Base-by-base conservation (phyloP, 1,139 yeast species). In the Pneumocystis jirovecii region DNA sequence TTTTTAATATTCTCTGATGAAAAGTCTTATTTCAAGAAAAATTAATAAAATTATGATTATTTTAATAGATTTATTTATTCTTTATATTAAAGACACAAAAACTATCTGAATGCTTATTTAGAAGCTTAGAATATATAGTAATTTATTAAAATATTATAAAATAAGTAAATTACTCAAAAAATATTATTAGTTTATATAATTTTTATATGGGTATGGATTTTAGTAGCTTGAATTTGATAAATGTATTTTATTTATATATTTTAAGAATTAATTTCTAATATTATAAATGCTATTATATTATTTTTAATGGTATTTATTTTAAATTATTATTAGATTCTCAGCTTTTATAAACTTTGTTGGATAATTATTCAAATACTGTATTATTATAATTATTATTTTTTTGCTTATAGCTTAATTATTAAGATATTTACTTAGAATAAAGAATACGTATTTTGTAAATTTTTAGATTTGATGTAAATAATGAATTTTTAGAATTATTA, bases 61-160 rank as follows among this genome's bases (percentile, higher is more conserved):
- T 21, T 7, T 44, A 6, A 8, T 44, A 29, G 15, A 44, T 21
- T 1, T 5, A 21, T 44, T 44, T 44, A n/a, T 19, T 44, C 5
- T 44, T 19, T 21, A 31, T 31, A 31, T 31, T 31, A 5, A 31
- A 5, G 5, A 5, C 34, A 31, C 34, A 5, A 31, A 31, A 31
- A 31, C 5, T 31, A 31, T 31, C 3, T 31, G 34, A 31, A 31
- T 31, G 34, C 34, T 5, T 5, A 5, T 31, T 31, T 31, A 31
- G 97, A 91, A 72, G 96, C 96, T 0, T 91, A 90, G 97, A 91
- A 74, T 93, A 86, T 74, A 91, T 93, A 96, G 95, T 91, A 1
- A 1, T 85, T 69, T 90, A 87, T 77, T 77, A 87, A 64, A 85
- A 85, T 67, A 80, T 82, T 56, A 79, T 85, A 72, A 83, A 85